Evolutionary conservation across 2,329 filamentous ascomycete genomes (phyloP), one percentile per base, ranked within the genome.

Genomic region (Volutella citrinella): DNA sequence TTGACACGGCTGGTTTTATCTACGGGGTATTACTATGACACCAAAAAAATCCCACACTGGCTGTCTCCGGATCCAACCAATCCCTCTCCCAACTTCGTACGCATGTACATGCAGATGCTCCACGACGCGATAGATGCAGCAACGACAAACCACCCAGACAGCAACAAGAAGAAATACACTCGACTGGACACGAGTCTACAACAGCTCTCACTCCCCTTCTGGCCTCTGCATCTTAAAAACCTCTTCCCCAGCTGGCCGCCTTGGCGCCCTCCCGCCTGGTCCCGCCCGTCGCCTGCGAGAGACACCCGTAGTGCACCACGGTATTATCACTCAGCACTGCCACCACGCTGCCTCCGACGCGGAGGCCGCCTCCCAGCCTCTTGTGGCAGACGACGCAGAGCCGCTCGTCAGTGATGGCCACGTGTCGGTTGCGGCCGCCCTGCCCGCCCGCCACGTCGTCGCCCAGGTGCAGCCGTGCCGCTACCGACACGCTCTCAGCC

Each of bases 311-410:
- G 68, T 93, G 87, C 42, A 93, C 83, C 12, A 89, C 85, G 17
- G 72, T 75, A 57, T 81, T 88, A 65, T 95, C 86, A 7, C 90
- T 87, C 63, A 93, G 75, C 10, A 96, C 90, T 24, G 90, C 83
- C 40, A 97, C 84, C 13, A 95, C 93, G 59, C 86, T 95, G 5
- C 88, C 85, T 3, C 91, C 91, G 48, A 97, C 78, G 42, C 93
- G 70, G 72, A 96, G 96, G 55, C 61, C 60, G 3, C 88, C 84
- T 2, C 90, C 91, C 46, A 98, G 76, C 46, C 93, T 73, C 70
- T 96, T 97, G 61, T 95, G 85, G 59, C 93, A 98, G 12, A 95
- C 87, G 10, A 85, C 82, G 59, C 93, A 98, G 34, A 95, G 83
- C 32, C 87, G 73, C 56, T 97, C 91, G 52, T 98, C 91, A 9